Base-by-base conservation (phyloP, 495 filamentous ascomycete genomes). In the Lepraria neglecta region DNA sequence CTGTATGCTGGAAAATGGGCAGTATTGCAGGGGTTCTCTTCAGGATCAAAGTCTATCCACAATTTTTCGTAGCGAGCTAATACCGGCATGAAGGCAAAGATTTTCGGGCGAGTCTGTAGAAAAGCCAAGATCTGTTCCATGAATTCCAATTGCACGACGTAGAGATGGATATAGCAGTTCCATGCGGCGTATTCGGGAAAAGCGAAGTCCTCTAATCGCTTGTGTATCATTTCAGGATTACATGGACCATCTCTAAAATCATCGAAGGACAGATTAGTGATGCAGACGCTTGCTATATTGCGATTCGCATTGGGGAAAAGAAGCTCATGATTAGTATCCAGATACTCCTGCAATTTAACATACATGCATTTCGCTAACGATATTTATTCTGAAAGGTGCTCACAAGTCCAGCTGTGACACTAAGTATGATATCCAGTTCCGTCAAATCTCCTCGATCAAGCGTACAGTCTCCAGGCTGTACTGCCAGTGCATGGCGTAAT, bases 371-470 rank as follows among this genome's bases (percentile, higher is more conserved):
- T 38, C 40, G 15, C 1, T 21, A 14, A 6, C 17, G 1, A 6
- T 65, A 27, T 58, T 72, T 79, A 21, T 75, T 68, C 45, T 75
- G n/a, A 48, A 83, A 77, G 1, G 80, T 52, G 1, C 67, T 77
- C 4, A 83, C 73, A 10, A 87, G 65, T 3, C 82, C 81, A 46
- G 73, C 74, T 60, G 80, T 84, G 1, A 75, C 70, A 4, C 75
- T 75, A 4, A 77, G 42, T 6, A 82, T 62, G 21, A 73, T 58
- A 12, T 76, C 69, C 6, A 73, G 43, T 0, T 73, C 54, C 4
- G 70, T 53, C 1, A 82, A 6, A 31, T 71, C 70, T 0, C 74
- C 71, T 24, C 64, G 19, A 50, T 82, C 73, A 12, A 84, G 62
- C 0, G 69, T 60, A 0, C 46, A 1, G n/a, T 56, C 53, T 6